Base-by-base conservation (phyloP, 768 basidiomycete genomes). In the Pleurotus cornucopiae region DNA sequence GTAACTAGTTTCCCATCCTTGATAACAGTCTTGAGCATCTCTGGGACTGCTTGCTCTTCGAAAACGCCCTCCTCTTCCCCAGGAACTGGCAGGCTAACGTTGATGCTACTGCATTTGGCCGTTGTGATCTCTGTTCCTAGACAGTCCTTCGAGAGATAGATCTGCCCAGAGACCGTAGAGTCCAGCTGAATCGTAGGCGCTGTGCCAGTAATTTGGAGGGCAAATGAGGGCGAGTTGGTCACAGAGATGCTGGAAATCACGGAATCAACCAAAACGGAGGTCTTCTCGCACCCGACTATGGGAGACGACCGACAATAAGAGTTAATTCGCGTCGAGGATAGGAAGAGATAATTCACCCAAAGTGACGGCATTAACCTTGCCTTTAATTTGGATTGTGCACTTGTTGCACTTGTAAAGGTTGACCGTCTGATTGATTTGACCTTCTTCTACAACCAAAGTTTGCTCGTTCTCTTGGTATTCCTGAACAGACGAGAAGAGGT, bases 111-210 rank as follows among this genome's bases (percentile, higher is more conserved):
- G 70, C 92, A 95, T 72, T 98, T 98, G 49, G 93, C 88, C 0
- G 94, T 96, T 25, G 91, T 91, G 63, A 99, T 89, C 73, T 98
- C 94, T 7, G 84, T 80, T 23, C 54, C 62, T 49, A 98, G 76
- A 61, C 88, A 88, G 11, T 81, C 84, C 66, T 86, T 89, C 20
- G 92, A 94, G 39, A 99, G 81, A 73, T 91, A 99, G 61, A 99
- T 85, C 68, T 94, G 91, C 4, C 97, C 97, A 5, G 90, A 91
- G 71, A 98, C 97, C 12, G 94, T 96, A 13, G 89, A 87, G 71
- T 99, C 97, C 16, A 99, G 73, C 64, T 95, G 91, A 57, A 99
- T 84, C 61, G 94, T 98, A 1, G 97, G 96, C 30, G 89, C 90
- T 1, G 78, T 74, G 23, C 96, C 96, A 2, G 88, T 91, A 62